Evolutionary conservation across 2,329 filamentous ascomycete species (phyloP).

Genomic region (Blumeriella jaapii): DNA sequence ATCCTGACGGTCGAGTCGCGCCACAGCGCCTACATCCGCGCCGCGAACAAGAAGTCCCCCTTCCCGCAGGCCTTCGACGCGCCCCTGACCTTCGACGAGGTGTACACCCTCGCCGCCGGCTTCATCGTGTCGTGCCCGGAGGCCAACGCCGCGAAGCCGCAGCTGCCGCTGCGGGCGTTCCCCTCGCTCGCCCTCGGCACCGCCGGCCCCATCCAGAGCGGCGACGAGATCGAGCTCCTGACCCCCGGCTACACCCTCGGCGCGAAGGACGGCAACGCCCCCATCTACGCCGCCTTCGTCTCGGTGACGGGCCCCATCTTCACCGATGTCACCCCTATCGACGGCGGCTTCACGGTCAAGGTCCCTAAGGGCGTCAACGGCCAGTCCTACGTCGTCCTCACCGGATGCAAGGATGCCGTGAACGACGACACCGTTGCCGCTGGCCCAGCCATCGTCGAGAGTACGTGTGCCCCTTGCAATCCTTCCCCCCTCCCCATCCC

Average conservation of each 20-base stretch:
- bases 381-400: slow-evolving; percentile 32
- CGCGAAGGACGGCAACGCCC: slow-evolving; percentile 13
- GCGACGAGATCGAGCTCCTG: slow-evolving; percentile 20
- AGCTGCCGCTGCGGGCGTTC: slow-evolving; percentile 49
- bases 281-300: slow-evolving; percentile 30
- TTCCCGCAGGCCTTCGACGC: slow-evolving; percentile 50
- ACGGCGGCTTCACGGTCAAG: slow-evolving; percentile 20
- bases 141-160: slow-evolving; percentile 31
- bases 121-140: slow-evolving; percentile 47
- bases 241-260: slow-evolving; percentile 19
- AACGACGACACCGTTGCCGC: slow-evolving; percentile 29
- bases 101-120: slow-evolving; percentile 51
- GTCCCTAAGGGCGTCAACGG: slow-evolving; percentile 28
- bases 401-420: slow-evolving; percentile 26
- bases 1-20: slow-evolving; percentile 55
- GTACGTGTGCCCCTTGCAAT: too few species aligned
- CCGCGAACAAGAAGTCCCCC: slow-evolving; percentile 35
- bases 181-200: slow-evolving; percentile 32
- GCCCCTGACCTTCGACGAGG: slow-evolving; percentile 44
- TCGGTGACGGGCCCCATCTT: slow-evolving; percentile 30
- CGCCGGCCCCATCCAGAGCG: slow-evolving; percentile 12
- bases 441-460: slow-evolving; percentile 27
- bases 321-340: slow-evolving; percentile 17
- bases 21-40: slow-evolving; percentile 50
- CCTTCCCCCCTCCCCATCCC: too few species aligned